Evolutionary conservation across 306 rosid genomes (phyloP).

Genomic region (Carpinus viminea): DNA sequence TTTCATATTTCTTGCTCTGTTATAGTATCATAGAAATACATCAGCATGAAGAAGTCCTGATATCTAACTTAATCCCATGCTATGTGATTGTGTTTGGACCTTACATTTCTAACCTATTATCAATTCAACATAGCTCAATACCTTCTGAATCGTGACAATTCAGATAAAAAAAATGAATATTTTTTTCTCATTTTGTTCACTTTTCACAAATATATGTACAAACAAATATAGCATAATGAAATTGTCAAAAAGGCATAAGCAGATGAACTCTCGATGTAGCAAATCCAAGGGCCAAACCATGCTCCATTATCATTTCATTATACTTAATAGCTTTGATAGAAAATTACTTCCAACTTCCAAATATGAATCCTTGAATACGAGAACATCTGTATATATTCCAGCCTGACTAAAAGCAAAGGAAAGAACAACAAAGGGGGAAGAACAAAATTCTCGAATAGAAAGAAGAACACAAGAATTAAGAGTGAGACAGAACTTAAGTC

Average conservation of each 20-base stretch:
- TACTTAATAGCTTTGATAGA: background rate
- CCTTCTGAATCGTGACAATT: background rate
- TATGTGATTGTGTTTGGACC: too few species aligned
- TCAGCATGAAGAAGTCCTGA: background rate
- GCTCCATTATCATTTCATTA: background rate
- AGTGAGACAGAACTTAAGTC: background rate
- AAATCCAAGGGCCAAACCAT: background rate
- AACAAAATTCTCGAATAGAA: background rate
- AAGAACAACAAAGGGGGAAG: background rate
- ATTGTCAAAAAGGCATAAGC: background rate
- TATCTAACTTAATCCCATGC: background rate
- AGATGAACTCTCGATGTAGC: background rate
- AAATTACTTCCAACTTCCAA: background rate
- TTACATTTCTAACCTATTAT: background rate
- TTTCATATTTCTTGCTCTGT: background rate
- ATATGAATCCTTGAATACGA: background rate
- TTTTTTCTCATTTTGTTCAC: background rate
- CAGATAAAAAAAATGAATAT: background rate
- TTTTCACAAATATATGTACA: background rate
- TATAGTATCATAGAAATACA: background rate
- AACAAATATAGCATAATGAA: background rate
- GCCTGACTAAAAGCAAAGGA: background rate
- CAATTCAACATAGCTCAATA: background rate
- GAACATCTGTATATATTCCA: background rate
- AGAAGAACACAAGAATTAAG: background rate